Evolutionary conservation across 805 yeast species (phyloP).

Genomic region (Candida khao-thaluensis): DNA sequence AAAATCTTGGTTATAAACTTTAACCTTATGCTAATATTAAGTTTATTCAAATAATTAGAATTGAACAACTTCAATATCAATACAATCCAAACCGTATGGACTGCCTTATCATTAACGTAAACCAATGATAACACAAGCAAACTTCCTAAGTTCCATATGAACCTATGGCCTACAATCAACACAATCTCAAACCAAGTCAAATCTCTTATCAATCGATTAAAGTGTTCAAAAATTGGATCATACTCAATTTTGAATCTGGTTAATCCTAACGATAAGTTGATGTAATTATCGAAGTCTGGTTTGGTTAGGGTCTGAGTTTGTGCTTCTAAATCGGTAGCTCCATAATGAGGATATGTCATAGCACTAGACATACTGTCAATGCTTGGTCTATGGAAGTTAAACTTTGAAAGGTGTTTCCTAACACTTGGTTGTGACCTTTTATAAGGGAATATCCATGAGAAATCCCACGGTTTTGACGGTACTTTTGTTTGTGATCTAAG

Average conservation of each 20-base stretch:
- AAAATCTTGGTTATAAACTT: slow-evolving; percentile 10
- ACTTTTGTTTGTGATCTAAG: no score
- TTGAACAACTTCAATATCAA: slow-evolving; percentile 20
- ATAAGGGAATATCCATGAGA: slow-evolving; percentile 14
- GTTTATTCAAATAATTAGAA: slow-evolving; percentile 19
- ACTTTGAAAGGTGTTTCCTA: slow-evolving; percentile 12
- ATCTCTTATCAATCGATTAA: slow-evolving; percentile 17
- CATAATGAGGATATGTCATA: slow-evolving; percentile 7
- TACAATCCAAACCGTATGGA: slow-evolving; percentile 7
- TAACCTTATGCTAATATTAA: not conserved
- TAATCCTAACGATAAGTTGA: slow-evolving; percentile 22
- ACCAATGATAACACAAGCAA: slow-evolving; percentile 14
- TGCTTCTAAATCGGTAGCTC: slow-evolving; percentile 18
- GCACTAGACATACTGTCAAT: slow-evolving; percentile 1
- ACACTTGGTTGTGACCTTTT: slow-evolving; percentile 7
- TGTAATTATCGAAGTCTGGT: slow-evolving; percentile 19
- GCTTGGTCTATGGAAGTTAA: slow-evolving; percentile 9
- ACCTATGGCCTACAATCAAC: slow-evolving; percentile 16
- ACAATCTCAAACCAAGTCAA: slow-evolving; percentile 13
- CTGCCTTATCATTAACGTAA: slow-evolving; percentile 7
- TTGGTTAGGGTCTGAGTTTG: slow-evolving; percentile 8
- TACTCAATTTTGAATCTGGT: slow-evolving; percentile 19
- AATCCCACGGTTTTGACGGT: slow-evolving; percentile 1
- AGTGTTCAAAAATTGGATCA: slow-evolving; percentile 27
- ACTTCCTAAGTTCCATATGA: slow-evolving; percentile 19